Base-by-base conservation (phyloP, 805 yeast species). In the Debaryomyces maramus region DNA sequence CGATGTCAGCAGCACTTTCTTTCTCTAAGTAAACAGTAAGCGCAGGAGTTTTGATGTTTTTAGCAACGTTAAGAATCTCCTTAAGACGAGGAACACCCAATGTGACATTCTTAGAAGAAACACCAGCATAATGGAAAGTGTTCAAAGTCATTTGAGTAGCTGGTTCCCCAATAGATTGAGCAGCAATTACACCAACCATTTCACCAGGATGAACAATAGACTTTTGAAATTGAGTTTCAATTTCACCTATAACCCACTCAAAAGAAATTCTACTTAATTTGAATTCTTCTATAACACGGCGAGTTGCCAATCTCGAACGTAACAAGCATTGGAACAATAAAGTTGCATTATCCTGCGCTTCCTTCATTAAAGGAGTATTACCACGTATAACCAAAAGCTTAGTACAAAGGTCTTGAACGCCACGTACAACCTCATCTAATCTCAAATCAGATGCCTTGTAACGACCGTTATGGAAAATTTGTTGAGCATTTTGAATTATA, bases 1-100 rank as follows among this genome's bases (percentile, higher is more conserved):
- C 97, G 64, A 90, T 91, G 55, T 93, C 96, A 34, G 78, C 75
- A 4, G 96, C 90, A 47, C 83, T 76, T 29, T 81, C 91, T 4
- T 83, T 81, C 34, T 87, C 76, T 61, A 93, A 71, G 61, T 90
- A 93, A n/a, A 91, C 96, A 7, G 97, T 89, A 60, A 91, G 74
- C 10, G 97, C 95, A n/a, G 99, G 99, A n/a, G 99, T 93, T 70
- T 91, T 93, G 76, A 93, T 90, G 56, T 88, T 91, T 72, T 93
- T 93, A 8, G 99, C 99, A 50, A 93, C 99, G 63, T 91, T 91
- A 66, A 93, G 78, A 80, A 93, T 93, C 73, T 90, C 98, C 79
- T 90, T 90, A 65, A 90, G 78, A 77, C 97, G 95, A 45, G 97
- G 97, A 60, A 89, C 97, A 80, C 97, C 97, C 50, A 91, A 79